Base-by-base conservation (phyloP, 768 basidiomycete genomes). In the Tylopilus plumbeoviolaceoides region DNA sequence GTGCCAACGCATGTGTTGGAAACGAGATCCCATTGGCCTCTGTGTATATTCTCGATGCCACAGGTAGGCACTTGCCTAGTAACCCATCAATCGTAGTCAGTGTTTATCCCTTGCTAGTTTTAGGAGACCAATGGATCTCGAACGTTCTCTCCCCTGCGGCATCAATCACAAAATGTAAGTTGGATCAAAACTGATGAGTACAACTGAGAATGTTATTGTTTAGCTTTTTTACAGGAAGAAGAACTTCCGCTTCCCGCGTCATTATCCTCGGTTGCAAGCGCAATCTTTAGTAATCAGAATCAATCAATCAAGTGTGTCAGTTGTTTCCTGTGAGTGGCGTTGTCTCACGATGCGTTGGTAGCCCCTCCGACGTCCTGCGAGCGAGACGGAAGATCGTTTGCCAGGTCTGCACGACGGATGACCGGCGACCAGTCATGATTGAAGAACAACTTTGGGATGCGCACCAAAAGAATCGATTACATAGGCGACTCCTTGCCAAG, bases 11-110 rank as follows among this genome's bases (percentile, higher is more conserved):
- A 10, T 59, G 72, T 18, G 70, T 67, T 9, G 58, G 59, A 28
- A 62, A 59, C 27, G 20, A 47, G 18, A 12, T 46, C 40, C 62
- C 68, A 11, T 54, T 59, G n/a, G 70, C 73, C 55, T 75, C 64
- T 58, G 72, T 63, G 71, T 84, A 87, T 65, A 66, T 90, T 30
- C 72, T 88, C 27, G 84, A 91, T 63, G 88, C 90, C 4, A 83
- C 83, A 46, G 75, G 88, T 83, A 54, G 59, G 75, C 62, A 15
- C 43, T 18, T 46, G n/a, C n/a, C 42, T 39, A 15, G 14, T 28
- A 25, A 28, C 11, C 2, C 21, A 14, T 44, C 30, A 9, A 33
- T 20, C 40, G 8, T 23, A 8, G 39, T 35, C 25, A 17, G 7
- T 54, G 42, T 50, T 15, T n/a, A 51, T 38, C 47, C 30, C 41